Conservation (phyloP, 2,329 filamentous ascomycete genomes). For the Trichophyton verrucosum region DNA sequence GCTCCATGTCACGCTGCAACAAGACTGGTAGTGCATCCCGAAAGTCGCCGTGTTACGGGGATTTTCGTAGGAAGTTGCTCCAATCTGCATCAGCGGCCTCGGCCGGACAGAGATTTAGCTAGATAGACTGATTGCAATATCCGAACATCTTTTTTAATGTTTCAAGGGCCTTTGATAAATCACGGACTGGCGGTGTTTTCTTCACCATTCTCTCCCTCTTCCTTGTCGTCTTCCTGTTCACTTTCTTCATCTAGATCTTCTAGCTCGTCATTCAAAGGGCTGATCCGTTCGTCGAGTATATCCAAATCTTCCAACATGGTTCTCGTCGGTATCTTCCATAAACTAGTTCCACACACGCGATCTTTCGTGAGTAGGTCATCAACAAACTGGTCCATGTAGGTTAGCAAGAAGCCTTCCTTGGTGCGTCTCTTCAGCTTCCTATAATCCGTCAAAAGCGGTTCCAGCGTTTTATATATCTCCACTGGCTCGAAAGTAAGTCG, state of each 20-base stretch:
- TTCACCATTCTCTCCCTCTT: slow-evolving; percentile 14
- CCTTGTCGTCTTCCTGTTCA: slow-evolving; percentile 14
- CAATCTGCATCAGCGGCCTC: neutral
- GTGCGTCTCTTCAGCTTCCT: slow-evolving; percentile 71
- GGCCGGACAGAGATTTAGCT: neutral
- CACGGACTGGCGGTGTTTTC: neutral
- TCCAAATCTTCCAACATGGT: slow-evolving; percentile 80
- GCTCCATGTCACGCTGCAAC: too few species aligned
- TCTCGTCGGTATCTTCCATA: slow-evolving; percentile 82
- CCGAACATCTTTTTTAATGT: neutral
- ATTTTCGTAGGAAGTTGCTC: too few species aligned
- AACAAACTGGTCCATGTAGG: slow-evolving; percentile 81
- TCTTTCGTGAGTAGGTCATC: slow-evolving; percentile 85
- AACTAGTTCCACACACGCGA: slow-evolving; percentile 75
- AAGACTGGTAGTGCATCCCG: too few species aligned
- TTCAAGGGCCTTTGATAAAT: neutral
- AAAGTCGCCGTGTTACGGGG: too few species aligned
- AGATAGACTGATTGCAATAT: neutral
- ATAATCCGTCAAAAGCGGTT: slow-evolving; percentile 69
- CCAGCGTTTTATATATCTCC: slow-evolving; percentile 66
- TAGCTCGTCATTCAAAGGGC: slow-evolving; percentile 59
- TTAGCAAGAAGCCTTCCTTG: slow-evolving; percentile 61
- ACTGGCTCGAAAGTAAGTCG: slow-evolving; percentile 70
- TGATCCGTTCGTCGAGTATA: slow-evolving; percentile 70
- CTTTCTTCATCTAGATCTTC: slow-evolving; percentile 33